A percentile compares a stretch with the other conserved stretches of the same genome.
Conservation (phyloP, 176 grass and related monocot genomes). For the Poa annua region DNA sequence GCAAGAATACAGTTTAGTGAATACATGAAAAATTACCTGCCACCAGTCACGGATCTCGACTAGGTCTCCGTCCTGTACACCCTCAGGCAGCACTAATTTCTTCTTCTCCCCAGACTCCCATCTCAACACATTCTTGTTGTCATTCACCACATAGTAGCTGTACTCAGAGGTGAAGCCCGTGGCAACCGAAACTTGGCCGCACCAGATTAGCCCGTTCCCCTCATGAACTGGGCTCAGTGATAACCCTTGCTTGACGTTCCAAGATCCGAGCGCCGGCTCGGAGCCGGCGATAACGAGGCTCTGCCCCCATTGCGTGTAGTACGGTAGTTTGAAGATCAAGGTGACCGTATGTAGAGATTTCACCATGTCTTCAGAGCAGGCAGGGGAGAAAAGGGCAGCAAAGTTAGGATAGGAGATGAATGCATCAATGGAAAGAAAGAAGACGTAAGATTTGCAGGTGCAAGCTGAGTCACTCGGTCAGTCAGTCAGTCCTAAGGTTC, state of each 20-base stretch:
- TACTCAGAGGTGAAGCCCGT: conserved; percentile 64
- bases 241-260: conserved; percentile 87
- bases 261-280: conserved; percentile 63
- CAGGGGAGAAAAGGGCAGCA: neutral
- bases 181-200: conserved; percentile 52
- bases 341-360: conserved; percentile 56
- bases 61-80: conserved; percentile 59
- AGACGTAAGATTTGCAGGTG: neutral
- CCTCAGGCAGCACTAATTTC: conserved; percentile 66
- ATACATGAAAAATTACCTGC: conserved; percentile 58
- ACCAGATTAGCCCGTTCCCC: conserved; percentile 77
- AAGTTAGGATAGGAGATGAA: conserved; percentile 27
- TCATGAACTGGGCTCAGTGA: conserved; percentile 67
- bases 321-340: conserved; percentile 77
- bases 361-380: conserved; percentile 46
- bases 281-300: conserved; percentile 80
- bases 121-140: conserved; percentile 76
- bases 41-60: conserved; percentile 91
- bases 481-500: conserved; percentile 11
- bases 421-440: neutral
- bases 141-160: conserved; percentile 85
- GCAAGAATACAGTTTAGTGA: neutral
- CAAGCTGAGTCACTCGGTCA: neutral
- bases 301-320: conserved; percentile 92
- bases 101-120: conserved; percentile 76